Conservation (phyloP, 768 basidiomycete species). For the Trametes elegans region DNA sequence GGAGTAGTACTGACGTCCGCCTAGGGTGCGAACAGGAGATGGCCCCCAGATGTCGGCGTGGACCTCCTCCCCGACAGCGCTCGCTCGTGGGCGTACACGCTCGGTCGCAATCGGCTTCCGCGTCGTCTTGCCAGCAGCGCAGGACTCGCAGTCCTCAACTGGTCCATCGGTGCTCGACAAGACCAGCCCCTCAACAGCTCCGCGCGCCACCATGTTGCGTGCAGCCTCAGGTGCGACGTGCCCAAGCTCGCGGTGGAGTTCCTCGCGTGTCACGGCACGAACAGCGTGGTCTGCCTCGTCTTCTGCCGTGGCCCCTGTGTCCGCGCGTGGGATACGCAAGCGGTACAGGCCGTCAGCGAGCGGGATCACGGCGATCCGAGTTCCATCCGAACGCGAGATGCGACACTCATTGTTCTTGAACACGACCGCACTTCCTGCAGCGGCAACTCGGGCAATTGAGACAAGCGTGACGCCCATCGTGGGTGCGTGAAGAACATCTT, state of each 20-base stretch:
- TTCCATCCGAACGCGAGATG: slow-evolving; percentile 2
- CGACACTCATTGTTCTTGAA: slow-evolving; percentile 12
- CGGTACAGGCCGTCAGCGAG: slow-evolving; percentile 4
- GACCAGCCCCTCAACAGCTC: slow-evolving; percentile 31
- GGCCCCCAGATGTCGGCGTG: slow-evolving; percentile 49
- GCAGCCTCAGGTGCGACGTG: slow-evolving; percentile 33
- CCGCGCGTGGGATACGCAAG: not conserved
- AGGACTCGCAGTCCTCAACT: slow-evolving; percentile 40
- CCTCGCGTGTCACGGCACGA: slow-evolving; percentile 1
- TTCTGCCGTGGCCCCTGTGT: not conserved
- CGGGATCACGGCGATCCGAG: not conserved
- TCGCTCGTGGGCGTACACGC: slow-evolving; percentile 26
- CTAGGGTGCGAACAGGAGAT: slow-evolving; percentile 29
- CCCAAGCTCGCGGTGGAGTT: slow-evolving; percentile 35
- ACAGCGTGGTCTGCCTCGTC: not conserved
- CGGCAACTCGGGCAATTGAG: slow-evolving; percentile 17
- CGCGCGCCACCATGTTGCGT: slow-evolving; percentile 26
- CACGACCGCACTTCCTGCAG: not conserved
- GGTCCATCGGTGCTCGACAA: slow-evolving; percentile 16
- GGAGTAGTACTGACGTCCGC: slow-evolving; percentile 23
- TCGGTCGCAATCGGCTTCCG: slow-evolving; percentile 30
- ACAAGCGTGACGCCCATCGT: slow-evolving; percentile 22
- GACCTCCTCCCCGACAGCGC: slow-evolving; percentile 35
- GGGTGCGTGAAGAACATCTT: slow-evolving; percentile 25
- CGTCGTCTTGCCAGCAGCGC: slow-evolving; percentile 41